These are phyloP conservation scores for Pythium apleroticum DNA, from an alignment of 352 stramenopile species.

Conservation along the genomic window DNA sequence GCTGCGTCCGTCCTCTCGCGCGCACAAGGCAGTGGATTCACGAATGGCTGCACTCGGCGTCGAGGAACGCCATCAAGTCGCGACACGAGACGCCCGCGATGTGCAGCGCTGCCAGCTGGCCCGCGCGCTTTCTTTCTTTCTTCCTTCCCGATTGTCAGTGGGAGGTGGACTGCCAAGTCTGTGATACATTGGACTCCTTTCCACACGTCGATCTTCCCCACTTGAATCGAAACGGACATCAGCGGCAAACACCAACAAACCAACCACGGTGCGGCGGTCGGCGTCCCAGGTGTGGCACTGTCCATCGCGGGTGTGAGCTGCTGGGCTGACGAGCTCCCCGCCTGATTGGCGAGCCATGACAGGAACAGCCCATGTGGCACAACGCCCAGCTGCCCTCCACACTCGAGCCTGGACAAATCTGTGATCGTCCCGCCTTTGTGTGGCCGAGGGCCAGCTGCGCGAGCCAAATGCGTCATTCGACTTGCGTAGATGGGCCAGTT, in stretches of 20 bases:
- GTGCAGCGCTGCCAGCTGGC: conserved; percentile 14
- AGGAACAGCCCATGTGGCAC: neutral
- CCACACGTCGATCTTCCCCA: no score
- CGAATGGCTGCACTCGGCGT: conserved; percentile 7
- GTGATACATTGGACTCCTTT: neutral
- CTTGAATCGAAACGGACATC: no score
- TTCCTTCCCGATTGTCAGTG: conserved; percentile 2
- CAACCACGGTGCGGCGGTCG: neutral
- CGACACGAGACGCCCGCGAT: conserved; percentile 14
- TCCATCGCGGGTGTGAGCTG: neutral
- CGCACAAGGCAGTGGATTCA: conserved; percentile 4
- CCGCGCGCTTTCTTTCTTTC: neutral
- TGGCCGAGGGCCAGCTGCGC: neutral
- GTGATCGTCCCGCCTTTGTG: conserved; percentile 10
- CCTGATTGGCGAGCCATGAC: neutral
- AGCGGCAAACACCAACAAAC: no score
- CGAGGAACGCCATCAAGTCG: conserved; percentile 28
- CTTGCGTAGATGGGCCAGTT: neutral
- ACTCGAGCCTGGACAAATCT: neutral
- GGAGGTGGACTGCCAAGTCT: neutral
- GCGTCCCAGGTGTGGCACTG: neutral
- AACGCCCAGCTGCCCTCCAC: neutral
- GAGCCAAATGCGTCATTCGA: conserved; percentile 1
- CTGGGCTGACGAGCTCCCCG: neutral
- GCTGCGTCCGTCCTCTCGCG: neutral